Evolutionary conservation across 164 flowering plant species (phyloP).

Genomic region (Aristolochia californica): DNA sequence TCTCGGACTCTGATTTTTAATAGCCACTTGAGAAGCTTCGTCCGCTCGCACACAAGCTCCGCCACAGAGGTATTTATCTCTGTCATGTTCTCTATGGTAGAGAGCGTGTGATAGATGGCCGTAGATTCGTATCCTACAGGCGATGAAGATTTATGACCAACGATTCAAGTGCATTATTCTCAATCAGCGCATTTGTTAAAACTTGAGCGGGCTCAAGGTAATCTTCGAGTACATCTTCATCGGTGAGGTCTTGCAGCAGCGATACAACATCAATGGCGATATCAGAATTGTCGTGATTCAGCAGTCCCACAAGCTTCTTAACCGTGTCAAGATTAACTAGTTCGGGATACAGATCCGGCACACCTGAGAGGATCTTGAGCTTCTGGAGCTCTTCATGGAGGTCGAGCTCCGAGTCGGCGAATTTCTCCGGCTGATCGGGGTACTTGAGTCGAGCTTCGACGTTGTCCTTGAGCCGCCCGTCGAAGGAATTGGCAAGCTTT

Average conservation of each 20-base stretch:
- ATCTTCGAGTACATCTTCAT: slow-evolving; percentile 79
- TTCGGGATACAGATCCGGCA: slow-evolving; percentile 86
- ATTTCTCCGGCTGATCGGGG: slow-evolving; percentile 76
- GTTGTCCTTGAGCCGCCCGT: slow-evolving; percentile 86
- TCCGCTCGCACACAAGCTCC: slow-evolving; percentile 85
- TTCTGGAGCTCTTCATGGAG: slow-evolving; percentile 89
- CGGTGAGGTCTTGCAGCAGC: slow-evolving; percentile 78
- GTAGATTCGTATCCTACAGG: slow-evolving; percentile 59
- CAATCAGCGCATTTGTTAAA: slow-evolving; percentile 59
- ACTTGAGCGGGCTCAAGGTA: slow-evolving; percentile 61
- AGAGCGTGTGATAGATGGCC: slow-evolving; percentile 58
- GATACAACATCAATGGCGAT: slow-evolving; percentile 72
- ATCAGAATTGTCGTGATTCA: slow-evolving; percentile 76
- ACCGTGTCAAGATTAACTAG: slow-evolving; percentile 53
- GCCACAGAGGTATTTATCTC: slow-evolving; percentile 90
- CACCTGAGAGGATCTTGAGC: slow-evolving; percentile 80
- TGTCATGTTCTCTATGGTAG: slow-evolving; percentile 74
- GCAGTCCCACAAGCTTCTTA: slow-evolving; percentile 57
- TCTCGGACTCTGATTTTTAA: slow-evolving; percentile 73
- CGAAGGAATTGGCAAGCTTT: slow-evolving; percentile 74
- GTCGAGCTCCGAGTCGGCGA: slow-evolving; percentile 87
- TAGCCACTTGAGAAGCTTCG: slow-evolving; percentile 76
- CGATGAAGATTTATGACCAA: slow-evolving; percentile 64
- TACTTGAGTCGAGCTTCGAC: slow-evolving; percentile 89
- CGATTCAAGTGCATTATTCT: slow-evolving; percentile 70